Percentiles rank a stretch among this genome's conserved stretches.
Conservation (phyloP, 2,329 filamentous ascomycete species). For the Colletotrichum sp. region DNA sequence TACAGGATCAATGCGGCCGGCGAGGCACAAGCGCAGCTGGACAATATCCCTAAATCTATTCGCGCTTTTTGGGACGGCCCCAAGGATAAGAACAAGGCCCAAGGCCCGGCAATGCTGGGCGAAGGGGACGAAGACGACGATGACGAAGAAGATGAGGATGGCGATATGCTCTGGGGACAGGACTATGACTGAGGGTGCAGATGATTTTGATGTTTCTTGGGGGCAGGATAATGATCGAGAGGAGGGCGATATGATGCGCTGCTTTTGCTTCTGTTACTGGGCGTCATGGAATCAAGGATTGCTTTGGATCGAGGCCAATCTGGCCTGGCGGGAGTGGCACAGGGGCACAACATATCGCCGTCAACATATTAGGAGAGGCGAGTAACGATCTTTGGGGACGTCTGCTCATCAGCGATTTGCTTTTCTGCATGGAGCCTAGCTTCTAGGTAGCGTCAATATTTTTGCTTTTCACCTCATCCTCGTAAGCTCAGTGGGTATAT, state of each 20-base stretch:
- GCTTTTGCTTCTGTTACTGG: not conserved
- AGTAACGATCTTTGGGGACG: not conserved
- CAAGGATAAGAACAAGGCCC: not conserved
- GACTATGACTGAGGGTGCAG: not conserved
- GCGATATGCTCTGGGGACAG: not conserved
- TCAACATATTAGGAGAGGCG: not conserved
- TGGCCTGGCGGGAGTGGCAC: not conserved
- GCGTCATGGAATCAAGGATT: not conserved
- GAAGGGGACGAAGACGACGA: conserved; percentile 10
- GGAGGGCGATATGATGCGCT: not conserved
- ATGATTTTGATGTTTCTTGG: not conserved
- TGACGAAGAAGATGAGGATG: not conserved
- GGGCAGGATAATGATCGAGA: not conserved
- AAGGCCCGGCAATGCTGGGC: conserved; percentile 9
- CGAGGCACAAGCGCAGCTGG: conserved; percentile 12
- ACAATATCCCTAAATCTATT: conserved; percentile 11
- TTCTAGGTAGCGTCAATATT: not conserved
- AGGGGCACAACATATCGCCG: not conserved
- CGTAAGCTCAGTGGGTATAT: conserved; percentile 19
- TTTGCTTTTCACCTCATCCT: not conserved
- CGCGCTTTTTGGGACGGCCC: not conserved
- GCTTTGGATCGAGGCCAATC: not conserved
- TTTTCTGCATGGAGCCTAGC: not conserved
- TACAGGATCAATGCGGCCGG: conserved; percentile 12
- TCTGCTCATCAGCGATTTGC: not conserved